Evolutionary conservation across 352 stramenopile species (phyloP), one percentile per base, ranked within the genome.

Genomic region (Phytopythium cucurbitacearum): DNA sequence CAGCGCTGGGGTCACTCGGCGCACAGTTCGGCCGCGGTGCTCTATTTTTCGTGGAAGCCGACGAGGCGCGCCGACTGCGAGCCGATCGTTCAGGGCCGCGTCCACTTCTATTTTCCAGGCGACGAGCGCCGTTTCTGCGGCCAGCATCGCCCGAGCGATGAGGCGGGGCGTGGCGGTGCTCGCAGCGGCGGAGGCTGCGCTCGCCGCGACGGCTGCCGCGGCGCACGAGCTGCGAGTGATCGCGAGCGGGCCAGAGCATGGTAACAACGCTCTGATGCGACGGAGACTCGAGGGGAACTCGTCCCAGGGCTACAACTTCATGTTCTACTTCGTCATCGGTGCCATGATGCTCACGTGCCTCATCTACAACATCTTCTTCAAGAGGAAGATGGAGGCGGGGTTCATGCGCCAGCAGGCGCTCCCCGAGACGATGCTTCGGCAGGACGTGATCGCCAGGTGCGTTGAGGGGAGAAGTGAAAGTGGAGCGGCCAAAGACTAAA

Each of bases 321-420:
- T 91, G 78, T 94, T 94, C 45, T 94, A 94, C 73, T 88, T 91
- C 43, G 74, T 91, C 16, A 89, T 94, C 62, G 77, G 78, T 64
- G 80, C 81, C 49, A 91, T 94, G 81, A 87, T 94, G 77, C 67
- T 94, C 53, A 90, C 80, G 57, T 91, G 84, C 49, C 61, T 91
- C 9, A 79, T 94, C 45, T 94, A 94, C 76, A 91, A 94, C 71
- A 82, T 94, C 43, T 91, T 94, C 64, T 94, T 94, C 58, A 91
- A 91, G 56, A 77, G 87, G 48, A 85, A 86, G 53, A 78, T 91
- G 64, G 80, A 91, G 55, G 75, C 80, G 33, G 78, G 66, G 44
- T 84, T 92, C 60, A 48, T 89, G 34, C 75, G 73, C 1, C 77
- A 90, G 52, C 71, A 89, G 49, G 58, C 74, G 40, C 56, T 87